Evolutionary conservation across 2,329 filamentous ascomycete species (phyloP).

Genomic region (Stachybotrys chlorohalonatus): DNA sequence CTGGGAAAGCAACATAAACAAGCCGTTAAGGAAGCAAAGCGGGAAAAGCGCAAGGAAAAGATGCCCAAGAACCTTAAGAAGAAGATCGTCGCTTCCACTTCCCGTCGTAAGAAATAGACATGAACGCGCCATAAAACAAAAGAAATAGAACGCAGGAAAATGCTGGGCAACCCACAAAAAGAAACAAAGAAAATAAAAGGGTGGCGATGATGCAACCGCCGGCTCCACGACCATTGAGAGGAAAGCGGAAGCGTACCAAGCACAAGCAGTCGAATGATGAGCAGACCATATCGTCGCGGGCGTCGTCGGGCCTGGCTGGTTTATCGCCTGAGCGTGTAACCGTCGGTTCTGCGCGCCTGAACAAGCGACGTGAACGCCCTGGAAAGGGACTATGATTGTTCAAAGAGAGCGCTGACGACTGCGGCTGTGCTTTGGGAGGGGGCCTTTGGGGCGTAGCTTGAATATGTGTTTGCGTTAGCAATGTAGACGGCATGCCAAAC

Average conservation of each 20-base stretch:
- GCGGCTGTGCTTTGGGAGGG: not conserved
- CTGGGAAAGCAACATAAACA: constrained; percentile 58
- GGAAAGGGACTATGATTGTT: constrained; percentile 33
- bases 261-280: constrained; percentile 39
- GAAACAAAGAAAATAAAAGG: constrained; percentile 1
- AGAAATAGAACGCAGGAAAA: not conserved
- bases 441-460: not conserved
- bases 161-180: not conserved
- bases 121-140: constrained; percentile 2
- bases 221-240: not conserved
- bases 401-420: constrained; percentile 43
- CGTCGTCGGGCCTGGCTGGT: constrained; percentile 12
- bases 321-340: constrained; percentile 27
- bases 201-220: not conserved
- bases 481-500: too few relatives aligned
- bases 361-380: constrained; percentile 27
- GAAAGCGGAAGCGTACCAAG: constrained; percentile 1
- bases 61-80: constrained; percentile 97
- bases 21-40: constrained; percentile 89
- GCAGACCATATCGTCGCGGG: constrained; percentile 24
- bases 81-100: constrained; percentile 58
- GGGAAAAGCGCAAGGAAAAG: constrained; percentile 87
- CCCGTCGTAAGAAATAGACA: constrained; percentile 53
- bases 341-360: constrained; percentile 15
- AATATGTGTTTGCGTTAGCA: not conserved